Conservation (phyloP, 2,329 filamentous ascomycete species). For the Trichoderma aggressivum region DNA sequence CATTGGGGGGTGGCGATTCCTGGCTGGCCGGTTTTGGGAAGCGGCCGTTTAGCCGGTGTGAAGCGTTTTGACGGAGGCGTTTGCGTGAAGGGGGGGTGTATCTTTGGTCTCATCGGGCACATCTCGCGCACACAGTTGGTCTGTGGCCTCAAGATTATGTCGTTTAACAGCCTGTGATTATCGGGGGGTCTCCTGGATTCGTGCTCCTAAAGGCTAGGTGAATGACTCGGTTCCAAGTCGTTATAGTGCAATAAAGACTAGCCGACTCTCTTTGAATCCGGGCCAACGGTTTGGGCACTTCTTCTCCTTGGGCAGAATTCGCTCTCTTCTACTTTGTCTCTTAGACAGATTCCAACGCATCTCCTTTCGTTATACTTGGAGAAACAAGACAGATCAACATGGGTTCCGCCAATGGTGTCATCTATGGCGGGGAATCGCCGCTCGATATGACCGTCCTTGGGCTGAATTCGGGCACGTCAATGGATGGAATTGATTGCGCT, state of each 20-base stretch:
- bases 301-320: background rate
- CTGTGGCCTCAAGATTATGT: background rate
- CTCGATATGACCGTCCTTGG: conserved; percentile 54
- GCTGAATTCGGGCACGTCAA: conserved; percentile 47
- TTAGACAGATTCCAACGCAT: background rate
- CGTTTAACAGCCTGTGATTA: background rate
- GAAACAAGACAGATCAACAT: background rate
- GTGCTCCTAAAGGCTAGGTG: background rate
- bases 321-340: background rate
- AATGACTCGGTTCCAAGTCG: background rate
- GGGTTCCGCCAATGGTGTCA: conserved; percentile 1
- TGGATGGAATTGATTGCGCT: conserved; percentile 58
- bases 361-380: background rate
- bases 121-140: background rate
- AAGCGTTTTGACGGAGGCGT: conserved; percentile 8
- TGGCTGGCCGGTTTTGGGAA: background rate
- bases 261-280: background rate
- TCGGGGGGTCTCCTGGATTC: background rate
- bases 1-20: background rate
- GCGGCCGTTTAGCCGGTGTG: conserved; percentile 6
- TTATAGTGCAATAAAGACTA: background rate
- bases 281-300: background rate
- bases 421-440: conserved; percentile 10
- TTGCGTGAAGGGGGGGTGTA: background rate
- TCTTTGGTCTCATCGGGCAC: conserved; percentile 5